Conservation (phyloP, 495 filamentous ascomycete species). For the Trichocladium uniseriatum region DNA sequence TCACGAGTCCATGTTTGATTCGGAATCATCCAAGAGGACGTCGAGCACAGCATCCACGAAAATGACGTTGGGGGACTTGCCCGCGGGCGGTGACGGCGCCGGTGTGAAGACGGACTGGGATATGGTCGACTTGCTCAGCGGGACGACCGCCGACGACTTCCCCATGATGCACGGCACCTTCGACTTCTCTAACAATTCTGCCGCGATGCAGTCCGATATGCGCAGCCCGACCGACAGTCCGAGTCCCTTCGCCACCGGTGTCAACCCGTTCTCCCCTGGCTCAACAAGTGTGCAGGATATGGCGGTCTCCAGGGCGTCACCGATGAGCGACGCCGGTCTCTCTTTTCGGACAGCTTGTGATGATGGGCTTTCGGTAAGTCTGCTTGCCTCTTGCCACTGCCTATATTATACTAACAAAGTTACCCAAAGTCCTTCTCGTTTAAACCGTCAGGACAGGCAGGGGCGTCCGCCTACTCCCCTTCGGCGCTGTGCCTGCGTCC, state of each 20-base stretch:
- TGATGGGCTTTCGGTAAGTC: not conserved
- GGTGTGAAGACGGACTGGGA: conserved; percentile 9
- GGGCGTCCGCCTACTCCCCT: not conserved
- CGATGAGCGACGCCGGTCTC: not conserved
- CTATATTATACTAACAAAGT: not conserved
- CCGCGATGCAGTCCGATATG: not conserved
- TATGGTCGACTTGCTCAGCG: not conserved
- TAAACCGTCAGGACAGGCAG: not conserved
- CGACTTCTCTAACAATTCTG: not conserved
- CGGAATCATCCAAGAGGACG: conserved; percentile 13
- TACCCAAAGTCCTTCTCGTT: conserved; percentile 4
- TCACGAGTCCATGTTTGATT: conserved; percentile 37
- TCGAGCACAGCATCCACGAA: conserved; percentile 11
- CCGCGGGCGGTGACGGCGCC: conserved; percentile 5
- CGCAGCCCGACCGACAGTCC: conserved; percentile 8
- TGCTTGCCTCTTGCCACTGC: not conserved
- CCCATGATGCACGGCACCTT: not conserved
- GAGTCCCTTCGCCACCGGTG: conserved; percentile 4
- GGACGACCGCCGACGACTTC: not conserved
- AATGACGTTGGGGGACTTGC: conserved; percentile 8
- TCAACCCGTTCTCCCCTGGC: not conserved
- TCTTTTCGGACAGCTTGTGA: not conserved
- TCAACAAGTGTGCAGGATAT: not conserved
- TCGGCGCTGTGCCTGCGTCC: conserved; percentile 1
- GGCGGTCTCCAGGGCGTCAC: conserved; percentile 3